Conservation (phyloP, 2,329 filamentous ascomycete genomes). For the Lasiodiplodia citricola region DNA sequence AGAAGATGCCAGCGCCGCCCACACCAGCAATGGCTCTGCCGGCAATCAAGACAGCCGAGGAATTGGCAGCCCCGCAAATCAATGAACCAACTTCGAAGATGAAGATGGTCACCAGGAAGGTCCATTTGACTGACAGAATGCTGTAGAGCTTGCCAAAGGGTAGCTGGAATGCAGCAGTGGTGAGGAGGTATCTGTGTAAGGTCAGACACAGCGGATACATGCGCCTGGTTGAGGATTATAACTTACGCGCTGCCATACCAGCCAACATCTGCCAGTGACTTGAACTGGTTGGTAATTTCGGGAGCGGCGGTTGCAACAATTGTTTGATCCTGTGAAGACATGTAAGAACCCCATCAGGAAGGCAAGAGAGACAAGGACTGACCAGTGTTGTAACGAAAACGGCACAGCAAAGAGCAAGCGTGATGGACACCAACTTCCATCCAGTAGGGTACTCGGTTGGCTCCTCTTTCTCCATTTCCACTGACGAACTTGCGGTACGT, state of each 20-base stretch:
- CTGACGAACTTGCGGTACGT: not conserved
- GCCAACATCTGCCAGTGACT: constrained; percentile 31
- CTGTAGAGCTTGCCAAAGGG: constrained; percentile 64
- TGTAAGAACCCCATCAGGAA: not conserved
- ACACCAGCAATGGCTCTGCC: constrained; percentile 58
- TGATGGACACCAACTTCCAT: constrained; percentile 34
- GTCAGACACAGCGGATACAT: not conserved
- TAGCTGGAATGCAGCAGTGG: constrained; percentile 50
- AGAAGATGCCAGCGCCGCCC: constrained; percentile 57
- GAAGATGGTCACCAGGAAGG: constrained; percentile 56
- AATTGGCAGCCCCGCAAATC: constrained; percentile 57
- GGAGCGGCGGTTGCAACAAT: constrained; percentile 39
- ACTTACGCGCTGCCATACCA: constrained; percentile 47
- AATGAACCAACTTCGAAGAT: constrained; percentile 58
- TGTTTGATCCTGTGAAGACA: constrained; percentile 28
- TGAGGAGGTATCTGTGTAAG: constrained; percentile 50
- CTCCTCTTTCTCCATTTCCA: not conserved
- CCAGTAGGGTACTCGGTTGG: constrained; percentile 31
- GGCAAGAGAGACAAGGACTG: constrained; percentile 19
- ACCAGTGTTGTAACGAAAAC: constrained; percentile 42
- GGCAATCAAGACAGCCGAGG: constrained; percentile 56
- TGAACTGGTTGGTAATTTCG: constrained; percentile 37
- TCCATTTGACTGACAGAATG: constrained; percentile 60
- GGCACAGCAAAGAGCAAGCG: constrained; percentile 36
- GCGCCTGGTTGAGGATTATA: constrained; percentile 17